Conservation (phyloP, 179 eudicot genomes). For the Silene coronaria region DNA sequence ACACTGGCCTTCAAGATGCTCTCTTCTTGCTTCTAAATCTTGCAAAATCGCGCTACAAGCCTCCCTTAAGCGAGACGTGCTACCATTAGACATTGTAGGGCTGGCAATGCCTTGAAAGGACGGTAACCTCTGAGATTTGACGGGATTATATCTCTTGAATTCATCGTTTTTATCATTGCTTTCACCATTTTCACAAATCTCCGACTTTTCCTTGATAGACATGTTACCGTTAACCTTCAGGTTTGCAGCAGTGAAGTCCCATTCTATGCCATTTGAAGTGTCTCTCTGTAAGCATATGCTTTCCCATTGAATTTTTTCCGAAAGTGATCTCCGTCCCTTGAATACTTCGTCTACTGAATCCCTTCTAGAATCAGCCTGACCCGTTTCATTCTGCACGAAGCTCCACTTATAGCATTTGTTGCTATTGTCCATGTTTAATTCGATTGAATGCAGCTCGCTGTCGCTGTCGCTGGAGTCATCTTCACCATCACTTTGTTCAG, state of each 20-base stretch:
- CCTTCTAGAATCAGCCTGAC: constrained; percentile 36
- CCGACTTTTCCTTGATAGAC: constrained; percentile 17
- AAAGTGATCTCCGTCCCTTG: constrained; percentile 44
- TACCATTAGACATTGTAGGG: constrained; percentile 28
- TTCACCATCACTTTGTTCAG: constrained; percentile 10
- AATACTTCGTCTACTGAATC: constrained; percentile 40
- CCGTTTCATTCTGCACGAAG: constrained; percentile 25
- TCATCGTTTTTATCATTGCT: constrained; percentile 13
- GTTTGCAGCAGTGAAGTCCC: constrained; percentile 33
- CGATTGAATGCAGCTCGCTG: constrained; percentile 44
- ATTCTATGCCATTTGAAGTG: constrained; percentile 35
- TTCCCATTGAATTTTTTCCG: constrained; percentile 51
- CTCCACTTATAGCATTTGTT: constrained; percentile 38
- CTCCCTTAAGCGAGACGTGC: constrained; percentile 29
- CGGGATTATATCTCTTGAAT: constrained; percentile 15
- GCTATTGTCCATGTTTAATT: constrained; percentile 36
- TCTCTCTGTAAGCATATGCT: constrained; percentile 39
- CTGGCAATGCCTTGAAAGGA: constrained; percentile 27
- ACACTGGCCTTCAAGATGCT: constrained; percentile 15
- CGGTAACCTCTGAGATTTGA: constrained; percentile 24
- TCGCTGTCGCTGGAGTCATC: constrained; percentile 37
- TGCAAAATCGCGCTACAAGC: constrained; percentile 30
- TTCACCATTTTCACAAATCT: constrained; percentile 18
- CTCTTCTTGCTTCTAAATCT: constrained; percentile 29
- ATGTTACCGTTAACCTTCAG: constrained; percentile 22